These are phyloP conservation scores for Yamadazyma spencermartinsiae DNA, from an alignment of 1,139 yeast species.

Conservation along the genomic window DNA sequence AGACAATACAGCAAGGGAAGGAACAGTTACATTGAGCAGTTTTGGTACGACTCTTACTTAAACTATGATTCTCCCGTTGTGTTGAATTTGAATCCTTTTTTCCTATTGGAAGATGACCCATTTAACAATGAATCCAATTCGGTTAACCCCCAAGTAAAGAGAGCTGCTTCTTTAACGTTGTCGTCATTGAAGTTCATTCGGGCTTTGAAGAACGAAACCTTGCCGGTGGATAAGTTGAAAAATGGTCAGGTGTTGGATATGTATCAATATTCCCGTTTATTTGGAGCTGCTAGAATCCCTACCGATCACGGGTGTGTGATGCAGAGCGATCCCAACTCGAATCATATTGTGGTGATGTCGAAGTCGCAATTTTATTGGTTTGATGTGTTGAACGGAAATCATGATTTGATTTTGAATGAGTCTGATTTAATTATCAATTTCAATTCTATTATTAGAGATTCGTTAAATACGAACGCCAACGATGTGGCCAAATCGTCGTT, in stretches of 20 bases:
- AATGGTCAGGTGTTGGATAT: constrained; percentile 73
- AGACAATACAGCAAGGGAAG: constrained; percentile 61
- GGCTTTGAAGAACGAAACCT: constrained; percentile 72
- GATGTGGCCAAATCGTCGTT: constrained; percentile 81
- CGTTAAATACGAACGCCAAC: constrained; percentile 55
- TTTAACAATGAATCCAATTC: constrained; percentile 64
- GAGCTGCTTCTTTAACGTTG: constrained; percentile 80
- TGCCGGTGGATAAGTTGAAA: constrained; percentile 70
- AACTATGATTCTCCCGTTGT: constrained; percentile 89
- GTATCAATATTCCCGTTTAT: constrained; percentile 85
- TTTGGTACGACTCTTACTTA: constrained; percentile 89
- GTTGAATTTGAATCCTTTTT: constrained; percentile 82
- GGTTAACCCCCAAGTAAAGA: constrained; percentile 64
- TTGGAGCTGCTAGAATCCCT: constrained; percentile 87
- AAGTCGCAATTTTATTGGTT: constrained; percentile 93
- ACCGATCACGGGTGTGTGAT: constrained; percentile 76
- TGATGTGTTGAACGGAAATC: constrained; percentile 75
- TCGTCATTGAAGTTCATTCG: constrained; percentile 77
- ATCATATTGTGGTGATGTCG: constrained; percentile 80
- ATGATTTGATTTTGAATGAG: constrained; percentile 70
- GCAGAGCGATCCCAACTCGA: constrained; percentile 75
- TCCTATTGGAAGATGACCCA: constrained; percentile 86
- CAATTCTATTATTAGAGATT: constrained; percentile 73
- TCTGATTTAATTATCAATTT: constrained; percentile 75
- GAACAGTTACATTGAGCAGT: constrained; percentile 84